Evolutionary conservation across 306 rosid species (phyloP), one percentile per base, ranked within the genome.

Genomic region (Carpinus viminea): DNA sequence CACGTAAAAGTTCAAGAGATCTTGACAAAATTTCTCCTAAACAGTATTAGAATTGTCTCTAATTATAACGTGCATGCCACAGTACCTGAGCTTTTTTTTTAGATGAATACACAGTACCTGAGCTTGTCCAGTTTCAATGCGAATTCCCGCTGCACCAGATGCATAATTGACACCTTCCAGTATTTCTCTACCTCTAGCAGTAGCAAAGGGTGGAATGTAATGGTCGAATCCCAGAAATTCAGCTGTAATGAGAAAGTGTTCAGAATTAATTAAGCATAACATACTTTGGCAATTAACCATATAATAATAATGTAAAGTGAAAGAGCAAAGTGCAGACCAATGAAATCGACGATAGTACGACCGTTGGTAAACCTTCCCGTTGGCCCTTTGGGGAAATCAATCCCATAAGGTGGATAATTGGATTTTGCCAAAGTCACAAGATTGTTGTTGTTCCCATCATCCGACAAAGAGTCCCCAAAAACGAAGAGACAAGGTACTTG

Each of bases 391-490:
- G 78, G 62, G 18, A 75, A 82, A 43, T 82, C 85, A 15, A 82
- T 62, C 5, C 85, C 85, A 72, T 82, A 82, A 2, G 85, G 85
- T 5, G 0, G 41, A 56, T 71, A 82, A 47, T 82, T 82, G 17
- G 7, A 64, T 51, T 77, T 82, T 8, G 82, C 75, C 0, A 0
- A 0, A 1, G 85, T 82, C 9, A 2, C 0, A 36, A 70, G 78
- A 45, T 2, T 0, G 43, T 82, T 82, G 36, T 82, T 82, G 26
- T 82, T 82, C 7, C 85, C 85, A 52, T 48, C 61, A 8, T 82
- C 85, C 3, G 75, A 43, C 17, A 82, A 54, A 7, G 85, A 82
- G 66, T 82, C 82, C 18, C 85, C 85, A 46, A 82, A 76, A 9
- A 55, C 28, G 71, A 82, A 82, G 21, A 62, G 54, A 43, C 85